Base-by-base conservation (phyloP, 495 filamentous ascomycete species). In the Penicillium fimorum region DNA sequence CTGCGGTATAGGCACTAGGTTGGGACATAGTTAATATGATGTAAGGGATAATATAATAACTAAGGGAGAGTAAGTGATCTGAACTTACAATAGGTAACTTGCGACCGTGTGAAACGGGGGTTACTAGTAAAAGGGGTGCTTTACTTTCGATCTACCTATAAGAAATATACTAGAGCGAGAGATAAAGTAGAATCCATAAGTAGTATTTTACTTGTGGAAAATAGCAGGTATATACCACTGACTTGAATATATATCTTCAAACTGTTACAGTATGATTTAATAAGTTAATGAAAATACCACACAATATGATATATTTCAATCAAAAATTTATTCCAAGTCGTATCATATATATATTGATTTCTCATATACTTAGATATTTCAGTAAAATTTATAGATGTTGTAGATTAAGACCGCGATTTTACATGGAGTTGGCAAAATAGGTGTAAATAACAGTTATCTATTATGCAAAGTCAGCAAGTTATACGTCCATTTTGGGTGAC, bases 361-460 rank as follows among this genome's bases (percentile, higher is more conserved):
- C 13, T 42, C 30, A 29, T 47, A 17, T 47, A 32, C 45, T 20
- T 7, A 54, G 38, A 32, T 43, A 43, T 54, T 43, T 54, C 32
- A 54, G 18, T 54, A 54, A 32, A 54, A 54, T 42, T 27, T 42
- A 54, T 42, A 43, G 18, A 44, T 41, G 18, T 41, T 41, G n/a
- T 44, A 44, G 41, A 44, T 44, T 44, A 44, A 44, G 25, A 44
- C 41, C 4, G 11, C 20, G 0, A 44, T 44, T 44, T 44, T 44
- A 44, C 18, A 41, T 38, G 11, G 35, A 22, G 41, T 41, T 41
- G 12, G 35, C n/a, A 27, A 53, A 53, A 41, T 15, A 53, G 38
- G 38, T 41, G 9, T 41, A 41, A 41, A 44, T 44, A 44, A 25
- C 4, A 25, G 20, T 44, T 24, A 44, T 44, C 25, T 44, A 44